Base-by-base conservation (phyloP, 108 stramenopile genomes). In the Epithemia pelagica region DNA sequence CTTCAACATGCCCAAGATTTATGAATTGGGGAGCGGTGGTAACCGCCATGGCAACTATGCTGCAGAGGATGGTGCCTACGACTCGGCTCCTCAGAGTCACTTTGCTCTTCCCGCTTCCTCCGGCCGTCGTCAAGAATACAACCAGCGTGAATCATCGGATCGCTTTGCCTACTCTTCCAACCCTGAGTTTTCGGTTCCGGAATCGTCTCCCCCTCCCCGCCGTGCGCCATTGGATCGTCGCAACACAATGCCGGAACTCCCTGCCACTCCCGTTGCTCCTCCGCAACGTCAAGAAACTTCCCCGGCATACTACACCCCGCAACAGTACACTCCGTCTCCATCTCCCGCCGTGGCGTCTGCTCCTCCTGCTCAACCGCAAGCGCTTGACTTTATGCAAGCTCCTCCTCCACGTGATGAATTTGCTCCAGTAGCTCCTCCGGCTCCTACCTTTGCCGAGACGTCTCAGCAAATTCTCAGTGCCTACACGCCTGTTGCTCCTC, bases 1-100 rank as follows among this genome's bases (percentile, higher is more conserved):
- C 67, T 88, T 78, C 66, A 74, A 83, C 24, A 76, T 95, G 72
- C 93, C 90, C 33, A 74, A 81, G 53, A 78, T 95, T 29, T 95
- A 67, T 68, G 82, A 95, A 67, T 71, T 95, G 27, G 93, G 89
- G 8, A 61, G 26, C 28, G 5, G 10, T 15, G 15, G 15, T 5
- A 46, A 5, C 5, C 37, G 37, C 37, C 5, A 15, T 15, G 15
- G 5, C 15, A 15, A 15, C 37, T 5, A 15, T 15, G 37, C 37
- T 10, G 10, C 10, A 46, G 37, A 46, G 15, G 37, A 46, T 10
- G 10, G 10, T 15, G 5, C 5, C 37, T 46, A 46, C 15, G 37
- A 5, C 5, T 15, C 37, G 37, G 37, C 37, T 5, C n/a, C n/a
- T n/a, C 37, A 46, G 15, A 46, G 37, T 15, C 37, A 46, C 37